Percentiles rank a stretch among this genome's conserved stretches.
These are phyloP conservation scores for Pseudozyma hubeiensis DNA, from an alignment of 1,284 basidiomycete genomes.

Conservation along the genomic window DNA sequence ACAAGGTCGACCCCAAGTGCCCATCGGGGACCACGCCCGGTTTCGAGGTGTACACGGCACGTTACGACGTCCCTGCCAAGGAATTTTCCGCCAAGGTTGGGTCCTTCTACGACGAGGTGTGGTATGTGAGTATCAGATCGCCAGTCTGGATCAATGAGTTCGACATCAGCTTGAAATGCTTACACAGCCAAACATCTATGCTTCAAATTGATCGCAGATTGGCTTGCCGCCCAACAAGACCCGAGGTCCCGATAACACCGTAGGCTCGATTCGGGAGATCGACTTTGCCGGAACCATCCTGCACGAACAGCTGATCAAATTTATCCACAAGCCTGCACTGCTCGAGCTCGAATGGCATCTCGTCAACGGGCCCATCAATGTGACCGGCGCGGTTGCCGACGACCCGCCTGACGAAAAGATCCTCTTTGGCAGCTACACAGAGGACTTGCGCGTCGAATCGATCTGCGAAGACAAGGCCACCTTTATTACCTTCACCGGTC, in stretches of 20 bases:
- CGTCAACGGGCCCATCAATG: conserved; percentile 35
- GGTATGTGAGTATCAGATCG: conserved; percentile 27
- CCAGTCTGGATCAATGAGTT: not conserved
- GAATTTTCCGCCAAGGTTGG: conserved; percentile 29
- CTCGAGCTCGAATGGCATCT: conserved; percentile 39
- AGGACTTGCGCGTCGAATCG: conserved; percentile 31
- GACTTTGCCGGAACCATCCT: conserved; percentile 34
- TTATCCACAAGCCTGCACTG: conserved; percentile 16
- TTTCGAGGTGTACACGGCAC: conserved; percentile 29
- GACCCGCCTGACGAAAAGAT: conserved; percentile 25
- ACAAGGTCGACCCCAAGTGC: conserved; percentile 29
- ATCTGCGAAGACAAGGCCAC: conserved; percentile 27
- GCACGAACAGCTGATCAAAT: conserved; percentile 39
- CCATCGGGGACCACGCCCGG: conserved; percentile 24
- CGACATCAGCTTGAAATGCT: not conserved
- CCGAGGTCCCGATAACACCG: conserved; percentile 18
- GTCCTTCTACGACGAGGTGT: conserved; percentile 32
- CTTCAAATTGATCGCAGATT: conserved; percentile 8
- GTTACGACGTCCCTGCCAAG: conserved; percentile 26
- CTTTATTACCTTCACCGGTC: conserved; percentile 30
- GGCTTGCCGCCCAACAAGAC: conserved; percentile 30
- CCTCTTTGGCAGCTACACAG: conserved; percentile 34
- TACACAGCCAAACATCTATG: not conserved
- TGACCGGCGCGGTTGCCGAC: conserved; percentile 33
- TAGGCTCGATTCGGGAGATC: conserved; percentile 32